Conservation (phyloP, 495 filamentous ascomycete genomes). For the Rostrohypoxylon terebratum region DNA sequence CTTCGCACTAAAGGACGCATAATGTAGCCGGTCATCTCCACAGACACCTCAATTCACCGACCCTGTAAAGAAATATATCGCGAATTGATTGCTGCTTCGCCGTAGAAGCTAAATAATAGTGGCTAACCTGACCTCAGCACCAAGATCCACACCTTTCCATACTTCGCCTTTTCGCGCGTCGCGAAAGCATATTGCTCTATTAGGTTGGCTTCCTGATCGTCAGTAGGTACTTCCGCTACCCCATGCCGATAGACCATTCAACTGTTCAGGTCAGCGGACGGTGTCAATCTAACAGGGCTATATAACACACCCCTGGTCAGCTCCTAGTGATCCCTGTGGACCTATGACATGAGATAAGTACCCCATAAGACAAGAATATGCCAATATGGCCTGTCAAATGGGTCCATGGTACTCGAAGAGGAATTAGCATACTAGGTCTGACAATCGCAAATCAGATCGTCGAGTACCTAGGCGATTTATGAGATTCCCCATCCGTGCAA, state of each 20-base stretch:
- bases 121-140: slow-evolving; percentile 26
- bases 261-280: slow-evolving; percentile 22
- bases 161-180: slow-evolving; percentile 28
- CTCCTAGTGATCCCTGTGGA: slow-evolving; percentile 25
- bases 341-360: slow-evolving; percentile 28
- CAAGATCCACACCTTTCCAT: slow-evolving; percentile 33
- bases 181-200: slow-evolving; percentile 30
- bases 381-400: slow-evolving; percentile 27
- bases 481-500: slow-evolving; percentile 30
- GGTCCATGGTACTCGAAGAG: slow-evolving; percentile 30
- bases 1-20: slow-evolving; percentile 15
- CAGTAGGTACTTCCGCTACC: slow-evolving; percentile 31
- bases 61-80: slow-evolving; percentile 10
- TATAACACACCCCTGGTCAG: slow-evolving; percentile 27
- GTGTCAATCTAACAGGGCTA: slow-evolving; percentile 29
- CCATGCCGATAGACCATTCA: slow-evolving; percentile 30
- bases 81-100: slow-evolving; percentile 18
- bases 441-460: slow-evolving; percentile 27
- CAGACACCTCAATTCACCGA: slow-evolving; percentile 18
- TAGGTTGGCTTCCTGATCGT: slow-evolving; percentile 17
- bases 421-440: slow-evolving; percentile 8
- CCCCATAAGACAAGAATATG: slow-evolving; percentile 24
- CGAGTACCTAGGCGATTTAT: slow-evolving; percentile 6
- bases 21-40: slow-evolving; percentile 11
- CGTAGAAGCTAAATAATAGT: slow-evolving; percentile 18